Base-by-base conservation (phyloP, 495 filamentous ascomycete species). In the Penicillium lagena region DNA sequence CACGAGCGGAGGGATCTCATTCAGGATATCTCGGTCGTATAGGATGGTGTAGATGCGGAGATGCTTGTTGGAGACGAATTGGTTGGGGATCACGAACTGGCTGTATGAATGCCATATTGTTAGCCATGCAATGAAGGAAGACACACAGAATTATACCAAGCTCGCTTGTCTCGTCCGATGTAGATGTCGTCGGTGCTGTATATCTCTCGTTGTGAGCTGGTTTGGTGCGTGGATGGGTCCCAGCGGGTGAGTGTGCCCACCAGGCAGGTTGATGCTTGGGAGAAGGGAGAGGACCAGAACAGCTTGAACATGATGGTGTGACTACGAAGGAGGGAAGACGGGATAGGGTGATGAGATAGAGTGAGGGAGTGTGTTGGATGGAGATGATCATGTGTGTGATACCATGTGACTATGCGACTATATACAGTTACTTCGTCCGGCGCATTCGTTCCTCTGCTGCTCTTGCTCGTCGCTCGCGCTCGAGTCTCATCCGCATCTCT, bases 391-490 rank as follows among this genome's bases (percentile, higher is more conserved):
- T 33, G 31, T 9, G n/a, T 34, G 32, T 12, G 32, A 34, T 10
- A 34, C 9, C 11, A n/a, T 15, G 13, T 32, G 12, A 31, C 22
- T 34, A 32, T 48, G 15, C 33, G 8, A 17, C 35, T 47, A 12
- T 47, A 47, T 34, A 38, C 46, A 63, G 11, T 57, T 55, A 15
- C 60, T 72, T 68, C 77, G 89, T 71, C 53, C 78, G 66, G 60
- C 71, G 79, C 34, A 96, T 77, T 51, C 91, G 80, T 71, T 90
- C 90, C 68, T 95, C 89, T 3, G 87, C 89, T 11, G 90, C 90
- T 46, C 89, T 79, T 10, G 86, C 89, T 54, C 88, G 83, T 40
- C 82, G 75, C 64, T 89, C 87, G 60, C 87, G 73, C 59, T 96
- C 90, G 52, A 96, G 51, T 57, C 75, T 76, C 82, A 81, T 77